phyloP scores from a whole-genome alignment of 305 asterid genomes.

The Striga hermonthica region DNA sequence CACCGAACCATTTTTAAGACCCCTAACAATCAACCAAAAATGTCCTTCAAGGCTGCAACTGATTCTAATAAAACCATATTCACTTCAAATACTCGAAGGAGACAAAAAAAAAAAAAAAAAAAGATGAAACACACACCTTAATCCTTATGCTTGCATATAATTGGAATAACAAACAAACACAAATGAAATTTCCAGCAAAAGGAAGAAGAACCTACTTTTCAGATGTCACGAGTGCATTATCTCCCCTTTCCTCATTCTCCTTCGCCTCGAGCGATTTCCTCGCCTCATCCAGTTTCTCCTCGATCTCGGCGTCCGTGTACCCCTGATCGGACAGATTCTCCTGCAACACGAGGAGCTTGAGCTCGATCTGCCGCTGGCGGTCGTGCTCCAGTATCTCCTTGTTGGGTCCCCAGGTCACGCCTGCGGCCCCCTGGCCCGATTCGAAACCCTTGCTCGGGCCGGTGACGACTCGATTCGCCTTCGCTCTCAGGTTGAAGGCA shows the following conservation, averaged over 20 bases:
- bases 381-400: constrained; percentile 85
- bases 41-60: too few species aligned
- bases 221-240: constrained; percentile 15
- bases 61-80: too few species aligned
- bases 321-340: constrained; percentile 76
- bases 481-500: constrained; percentile 59
- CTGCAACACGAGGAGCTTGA: constrained; percentile 72
- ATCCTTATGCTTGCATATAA: too few species aligned
- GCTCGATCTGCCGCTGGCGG: constrained; percentile 80
- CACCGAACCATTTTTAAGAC: too few species aligned
- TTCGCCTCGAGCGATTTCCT: constrained; percentile 57
- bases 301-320: constrained; percentile 69
- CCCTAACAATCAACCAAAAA: too few species aligned
- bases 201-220: constrained; percentile 37
- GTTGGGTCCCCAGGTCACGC: constrained; percentile 57
- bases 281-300: constrained; percentile 68
- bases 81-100: too few species aligned
- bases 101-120: too few species aligned
- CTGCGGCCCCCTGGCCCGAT: constrained; percentile 70
- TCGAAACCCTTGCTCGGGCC: constrained; percentile 60
- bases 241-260: constrained; percentile 44
- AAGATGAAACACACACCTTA: too few species aligned
- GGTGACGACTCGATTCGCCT: constrained; percentile 50
- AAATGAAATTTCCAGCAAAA: too few species aligned
- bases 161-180: too few species aligned